These are phyloP conservation scores for Vanderwaltozyma yarrowii DNA, from an alignment of 805 yeast species.

Conservation along the genomic window DNA sequence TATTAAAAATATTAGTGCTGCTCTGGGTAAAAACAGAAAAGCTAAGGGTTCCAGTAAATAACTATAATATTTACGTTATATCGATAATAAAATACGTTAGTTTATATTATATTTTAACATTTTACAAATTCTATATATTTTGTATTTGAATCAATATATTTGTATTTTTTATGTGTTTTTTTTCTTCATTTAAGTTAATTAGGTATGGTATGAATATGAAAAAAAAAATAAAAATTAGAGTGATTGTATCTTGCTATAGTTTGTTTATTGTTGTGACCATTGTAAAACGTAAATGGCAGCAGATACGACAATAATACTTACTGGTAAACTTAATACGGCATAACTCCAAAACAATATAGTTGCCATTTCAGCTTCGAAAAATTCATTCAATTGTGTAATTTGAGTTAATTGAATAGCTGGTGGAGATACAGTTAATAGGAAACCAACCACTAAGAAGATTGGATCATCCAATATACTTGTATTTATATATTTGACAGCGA, in stretches of 20 bases:
- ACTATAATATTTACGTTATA: too few species aligned
- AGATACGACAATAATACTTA: slow-evolving; percentile 62
- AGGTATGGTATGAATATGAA: too few species aligned
- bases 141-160: too few species aligned
- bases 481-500: slow-evolving; percentile 51
- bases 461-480: slow-evolving; percentile 72
- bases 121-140: too few species aligned
- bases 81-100: too few species aligned
- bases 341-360: slow-evolving; percentile 78
- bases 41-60: too few species aligned
- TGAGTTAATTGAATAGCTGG: slow-evolving; percentile 80
- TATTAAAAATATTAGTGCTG: slow-evolving; percentile 29
- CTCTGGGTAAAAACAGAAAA: slow-evolving; percentile 3
- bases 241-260: too few species aligned
- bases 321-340: slow-evolving; percentile 63
- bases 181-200: too few species aligned
- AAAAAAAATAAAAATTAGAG: too few species aligned
- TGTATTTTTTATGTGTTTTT: too few species aligned
- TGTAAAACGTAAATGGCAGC: slow-evolving; percentile 41
- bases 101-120: too few species aligned
- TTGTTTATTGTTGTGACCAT: slow-evolving; percentile 25
- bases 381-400: slow-evolving; percentile 64
- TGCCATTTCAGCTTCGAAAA: slow-evolving; percentile 73
- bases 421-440: slow-evolving; percentile 64
- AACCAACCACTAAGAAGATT: slow-evolving; percentile 65